Conservation (phyloP, 768 basidiomycete genomes). For the Russula earlei region DNA sequence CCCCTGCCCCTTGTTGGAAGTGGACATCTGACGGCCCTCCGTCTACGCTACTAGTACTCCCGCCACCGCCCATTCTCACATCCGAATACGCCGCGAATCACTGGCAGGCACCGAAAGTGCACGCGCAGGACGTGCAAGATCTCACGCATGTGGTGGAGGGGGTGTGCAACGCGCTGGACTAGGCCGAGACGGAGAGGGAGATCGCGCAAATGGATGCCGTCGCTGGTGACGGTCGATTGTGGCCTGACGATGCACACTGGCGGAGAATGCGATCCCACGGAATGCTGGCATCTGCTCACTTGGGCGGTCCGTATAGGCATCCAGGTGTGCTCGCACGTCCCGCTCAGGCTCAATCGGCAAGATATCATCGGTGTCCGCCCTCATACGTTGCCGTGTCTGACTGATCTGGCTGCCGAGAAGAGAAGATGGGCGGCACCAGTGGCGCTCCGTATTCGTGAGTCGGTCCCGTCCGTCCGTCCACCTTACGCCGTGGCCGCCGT, state of each 20-base stretch:
- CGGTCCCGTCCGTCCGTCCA: too few relatives aligned
- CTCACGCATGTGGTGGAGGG: constrained; percentile 48
- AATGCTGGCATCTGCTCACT: neutral
- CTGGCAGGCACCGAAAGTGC: constrained; percentile 23
- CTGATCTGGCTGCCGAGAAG: constrained; percentile 68
- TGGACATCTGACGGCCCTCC: constrained; percentile 51
- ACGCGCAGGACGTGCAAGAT: constrained; percentile 34
- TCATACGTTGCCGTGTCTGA: constrained; percentile 58
- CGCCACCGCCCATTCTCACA: constrained; percentile 9
- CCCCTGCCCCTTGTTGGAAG: constrained; percentile 76
- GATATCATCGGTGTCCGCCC: constrained; percentile 59
- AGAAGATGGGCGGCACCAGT: constrained; percentile 89
- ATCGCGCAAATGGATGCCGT: constrained; percentile 89
- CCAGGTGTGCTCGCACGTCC: constrained; percentile 50
- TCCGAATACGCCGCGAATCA: constrained; percentile 1
- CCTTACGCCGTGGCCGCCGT: too few relatives aligned
- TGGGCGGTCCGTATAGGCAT: neutral
- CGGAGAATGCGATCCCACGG: constrained; percentile 35
- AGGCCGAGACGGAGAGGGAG: constrained; percentile 77
- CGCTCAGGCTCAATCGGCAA: constrained; percentile 41
- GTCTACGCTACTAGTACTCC: constrained; percentile 13
- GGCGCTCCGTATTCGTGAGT: constrained; percentile 86
- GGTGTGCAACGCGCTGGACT: constrained; percentile 58
- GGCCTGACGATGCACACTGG: constrained; percentile 66
- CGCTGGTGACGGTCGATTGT: constrained; percentile 83